A percentile compares a stretch with the other conserved stretches of the same genome.
Evolutionary conservation across 305 asterid genomes (phyloP).

Genomic region (Euphrasia arctica): DNA sequence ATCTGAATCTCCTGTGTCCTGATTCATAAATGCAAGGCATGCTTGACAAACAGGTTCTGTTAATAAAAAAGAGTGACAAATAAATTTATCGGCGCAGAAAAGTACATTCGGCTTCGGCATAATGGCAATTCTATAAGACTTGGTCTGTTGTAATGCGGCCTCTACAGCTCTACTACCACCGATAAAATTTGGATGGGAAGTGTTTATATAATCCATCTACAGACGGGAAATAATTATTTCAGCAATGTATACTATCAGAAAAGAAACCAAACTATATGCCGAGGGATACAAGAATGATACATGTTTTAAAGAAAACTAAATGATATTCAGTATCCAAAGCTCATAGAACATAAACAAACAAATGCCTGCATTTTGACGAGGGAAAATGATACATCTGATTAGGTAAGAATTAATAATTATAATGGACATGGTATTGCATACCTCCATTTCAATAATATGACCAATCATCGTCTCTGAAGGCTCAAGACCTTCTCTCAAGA

Average conservation of each 20-base stretch:
- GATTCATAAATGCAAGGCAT: conserved; percentile 25
- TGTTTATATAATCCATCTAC: conserved; percentile 97
- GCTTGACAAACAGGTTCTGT: conserved; percentile 22
- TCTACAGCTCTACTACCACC: conserved; percentile 99
- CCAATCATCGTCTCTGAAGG: conserved; percentile 99
- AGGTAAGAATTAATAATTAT: conserved; percentile 10
- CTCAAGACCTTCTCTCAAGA: conserved; percentile 90
- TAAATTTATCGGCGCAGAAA: conserved; percentile 18
- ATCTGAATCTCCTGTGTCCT: conserved; percentile 70
- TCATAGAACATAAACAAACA: background rate
- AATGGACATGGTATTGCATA: conserved; percentile 23
- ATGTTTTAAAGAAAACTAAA: background rate
- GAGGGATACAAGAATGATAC: background rate
- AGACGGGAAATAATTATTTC: conserved; percentile 18
- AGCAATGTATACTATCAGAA: conserved; percentile 5
- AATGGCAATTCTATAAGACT: conserved; percentile 52
- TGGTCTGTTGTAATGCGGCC: conserved; percentile 69
- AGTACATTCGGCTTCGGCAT: conserved; percentile 68
- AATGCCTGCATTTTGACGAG: background rate
- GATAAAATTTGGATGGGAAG: conserved; percentile 94
- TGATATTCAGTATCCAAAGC: conserved; percentile 1
- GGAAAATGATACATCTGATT: conserved; percentile 6
- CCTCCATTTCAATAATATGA: conserved; percentile 98
- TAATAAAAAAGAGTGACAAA: conserved; percentile 1
- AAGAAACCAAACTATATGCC: conserved; percentile 6